Percentiles rank a stretch among this genome's conserved stretches.
Conservation (phyloP, 1,284 basidiomycete species). For the Heterobasidion annosum region DNA sequence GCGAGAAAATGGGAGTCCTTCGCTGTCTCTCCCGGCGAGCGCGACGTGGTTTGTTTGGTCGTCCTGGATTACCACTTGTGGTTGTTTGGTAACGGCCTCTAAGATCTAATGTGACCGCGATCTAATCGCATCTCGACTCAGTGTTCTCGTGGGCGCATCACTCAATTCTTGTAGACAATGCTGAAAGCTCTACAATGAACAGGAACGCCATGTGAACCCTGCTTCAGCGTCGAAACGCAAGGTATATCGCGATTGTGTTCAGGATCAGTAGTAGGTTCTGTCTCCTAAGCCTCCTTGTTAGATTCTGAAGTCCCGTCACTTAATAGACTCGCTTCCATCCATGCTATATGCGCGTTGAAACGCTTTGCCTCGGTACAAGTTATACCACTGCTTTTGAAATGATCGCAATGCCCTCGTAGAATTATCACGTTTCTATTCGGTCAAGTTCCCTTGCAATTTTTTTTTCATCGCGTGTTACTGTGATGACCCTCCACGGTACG, state of each 20-base stretch:
- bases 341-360: no score
- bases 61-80: not conserved
- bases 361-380: no score
- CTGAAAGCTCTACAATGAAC: no score
- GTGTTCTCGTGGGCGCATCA: not conserved
- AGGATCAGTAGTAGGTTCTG: no score
- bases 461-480: not conserved
- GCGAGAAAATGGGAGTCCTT: not conserved
- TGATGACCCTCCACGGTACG: not conserved
- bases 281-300: no score
- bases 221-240: no score
- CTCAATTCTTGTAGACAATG: no score
- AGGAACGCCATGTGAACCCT: no score
- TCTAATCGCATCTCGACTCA: not conserved
- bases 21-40: constrained; percentile 5
- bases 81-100: constrained; percentile 2
- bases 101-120: not conserved
- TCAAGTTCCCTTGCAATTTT: not conserved
- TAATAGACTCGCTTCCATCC: no score
- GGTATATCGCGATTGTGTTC: no score
- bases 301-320: no score
- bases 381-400: not conserved
- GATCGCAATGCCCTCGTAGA: not conserved
- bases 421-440: not conserved
- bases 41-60: constrained; percentile 9